Evolutionary conservation across 345 rosid species (phyloP), one percentile per base, ranked within the genome.

Genomic region (Lumnitzera littorea): DNA sequence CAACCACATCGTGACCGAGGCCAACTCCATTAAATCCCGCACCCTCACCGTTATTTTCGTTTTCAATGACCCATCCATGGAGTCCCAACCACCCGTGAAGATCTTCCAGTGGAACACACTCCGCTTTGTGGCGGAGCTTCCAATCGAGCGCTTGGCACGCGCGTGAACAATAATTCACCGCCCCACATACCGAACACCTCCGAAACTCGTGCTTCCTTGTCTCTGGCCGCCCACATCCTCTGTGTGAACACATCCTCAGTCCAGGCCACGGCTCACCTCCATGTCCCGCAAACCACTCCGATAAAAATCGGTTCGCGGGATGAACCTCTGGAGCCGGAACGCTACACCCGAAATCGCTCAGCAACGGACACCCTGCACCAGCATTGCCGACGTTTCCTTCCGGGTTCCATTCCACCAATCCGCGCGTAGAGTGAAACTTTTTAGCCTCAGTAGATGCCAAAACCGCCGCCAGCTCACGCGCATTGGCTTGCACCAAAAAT

Each of bases 131-230:
- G 12, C 95, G 78, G 43, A 84, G 74, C 72, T 94, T 94, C 99
- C 99, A 90, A 55, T 94, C 99, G 13, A 94, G 84, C 20, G 99
- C 97, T 36, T 90, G 97, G 65, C 99, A 94, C 2, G 97, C 99
- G 66, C 97, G 88, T 53, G 99, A 94, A 31, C 99, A 94, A 53
- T 94, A 94, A 71, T 90, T 90, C 55, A 94, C 99, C 0, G 80
- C 80, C 8, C 99, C 99, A 47, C 99, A 94, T 2, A 88, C 95
- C 3, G 99, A 94, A 68, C 99, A 94, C 58, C 97, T 66, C 57
- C 99, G 77, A 10, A 90, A 94, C 78, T 94, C 99, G 71, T 88
- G 96, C 50, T 80, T 81, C 70, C 97, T 78, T 36, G 92, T 90
- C 78, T 94, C 99, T 59, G 96, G 88, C 55, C 99, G 67, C 13